Base-by-base conservation (phyloP, 2,329 filamentous ascomycete genomes). In the Penicillium sp. region DNA sequence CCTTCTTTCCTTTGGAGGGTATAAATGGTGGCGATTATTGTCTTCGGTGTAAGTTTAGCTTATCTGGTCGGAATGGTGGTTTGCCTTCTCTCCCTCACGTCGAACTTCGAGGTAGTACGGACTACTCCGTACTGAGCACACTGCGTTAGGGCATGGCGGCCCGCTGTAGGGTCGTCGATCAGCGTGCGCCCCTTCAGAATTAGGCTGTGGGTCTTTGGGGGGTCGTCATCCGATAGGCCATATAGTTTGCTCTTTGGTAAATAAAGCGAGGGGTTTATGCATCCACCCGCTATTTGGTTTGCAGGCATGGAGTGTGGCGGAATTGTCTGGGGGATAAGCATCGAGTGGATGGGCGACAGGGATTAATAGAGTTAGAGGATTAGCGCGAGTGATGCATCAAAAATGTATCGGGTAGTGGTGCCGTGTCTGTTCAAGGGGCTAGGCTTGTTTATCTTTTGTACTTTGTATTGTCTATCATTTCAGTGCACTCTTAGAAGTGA, bases 71-170 rank as follows among this genome's bases (percentile, higher is more conserved):
- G 42, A 53, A 53, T 57, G 55, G 13, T 15, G 8, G 15, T 48
- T 53, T 51, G 39, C 36, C 49, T 42, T 48, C 27, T 41, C 27
- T 38, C 55, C 55, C 55, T 57, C 55, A 53, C 55, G 21, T 53
- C 49, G 13, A 57, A 17, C 23, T 29, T 19, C n/a, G 31, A 27
- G 10, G 33, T 21, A n/a, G 23, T 33, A 44, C 42, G 13, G 35
- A 41, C 10, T 31, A 21, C 27, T 45, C n/a, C 6, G 12, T 29
- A 44, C 12, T 33, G 29, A 9, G 13, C 19, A 35, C 15, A 9
- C 45, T 15, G 6, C 25, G 21, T 13, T 42, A 42, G 49, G 35
- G 49, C 49, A 41, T 12, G 19, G 25, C 48, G 48, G 25, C 31
- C 45, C 39, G 42, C 49, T 35, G 49, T 57, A 57, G 33, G 33